These are phyloP conservation scores for Peterozyma toletana DNA, from an alignment of 805 yeast species.

Conservation along the genomic window DNA sequence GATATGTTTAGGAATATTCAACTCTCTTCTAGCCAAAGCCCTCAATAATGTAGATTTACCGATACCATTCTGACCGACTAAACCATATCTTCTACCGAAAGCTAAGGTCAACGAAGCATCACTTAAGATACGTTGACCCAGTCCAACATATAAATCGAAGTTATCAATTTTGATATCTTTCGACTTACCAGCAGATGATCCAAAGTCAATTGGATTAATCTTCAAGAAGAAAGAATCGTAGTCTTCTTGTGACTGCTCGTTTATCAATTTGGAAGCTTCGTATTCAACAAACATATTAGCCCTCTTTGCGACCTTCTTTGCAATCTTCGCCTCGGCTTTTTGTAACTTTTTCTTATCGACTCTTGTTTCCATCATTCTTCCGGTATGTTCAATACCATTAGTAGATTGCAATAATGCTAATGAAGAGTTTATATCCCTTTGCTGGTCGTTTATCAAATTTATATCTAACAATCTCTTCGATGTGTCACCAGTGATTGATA, in stretches of 20 bases:
- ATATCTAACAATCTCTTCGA: slow-evolving; percentile 81
- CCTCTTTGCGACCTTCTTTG: slow-evolving; percentile 92
- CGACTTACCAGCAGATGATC: slow-evolving; percentile 89
- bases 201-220: slow-evolving; percentile 91
- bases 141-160: slow-evolving; percentile 92
- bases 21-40: slow-evolving; percentile 90
- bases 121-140: slow-evolving; percentile 85
- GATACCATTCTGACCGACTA: slow-evolving; percentile 98
- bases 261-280: slow-evolving; percentile 88
- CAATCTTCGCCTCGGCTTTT: slow-evolving; percentile 95
- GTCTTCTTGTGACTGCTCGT: slow-evolving; percentile 57
- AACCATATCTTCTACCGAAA: slow-evolving; percentile 92
- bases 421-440: slow-evolving; percentile 69
- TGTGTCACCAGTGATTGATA: slow-evolving; percentile 78
- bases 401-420: slow-evolving; percentile 72
- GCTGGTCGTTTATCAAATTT: slow-evolving; percentile 61
- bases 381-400: slow-evolving; percentile 84
- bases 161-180: slow-evolving; percentile 92
- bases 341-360: slow-evolving; percentile 96
- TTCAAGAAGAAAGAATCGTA: slow-evolving; percentile 93
- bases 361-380: slow-evolving; percentile 85
- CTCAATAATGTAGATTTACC: slow-evolving; percentile 93
- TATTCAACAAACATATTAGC: slow-evolving; percentile 74
- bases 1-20: slow-evolving; percentile 90
- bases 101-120: slow-evolving; percentile 84